Conservation (phyloP, 148 eudicot species). For the Nepenthes gracilis region DNA sequence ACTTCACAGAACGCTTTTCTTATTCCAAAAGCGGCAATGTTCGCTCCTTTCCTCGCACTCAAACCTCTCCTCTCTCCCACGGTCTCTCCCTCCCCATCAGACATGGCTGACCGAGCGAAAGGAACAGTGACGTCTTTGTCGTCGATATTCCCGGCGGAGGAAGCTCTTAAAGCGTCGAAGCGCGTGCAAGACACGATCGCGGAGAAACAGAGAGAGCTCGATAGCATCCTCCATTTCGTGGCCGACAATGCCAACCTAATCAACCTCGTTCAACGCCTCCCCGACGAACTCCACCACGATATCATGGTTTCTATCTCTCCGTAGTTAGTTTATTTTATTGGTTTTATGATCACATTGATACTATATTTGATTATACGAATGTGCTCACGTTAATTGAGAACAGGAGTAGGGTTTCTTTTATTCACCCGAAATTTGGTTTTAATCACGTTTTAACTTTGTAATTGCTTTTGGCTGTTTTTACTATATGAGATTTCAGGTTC, state of each 20-base stretch:
- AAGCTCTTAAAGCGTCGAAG: conserved; percentile 52
- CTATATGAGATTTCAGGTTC: conserved; percentile 41
- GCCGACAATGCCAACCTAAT: conserved; percentile 52
- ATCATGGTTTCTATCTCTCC: conserved; percentile 36
- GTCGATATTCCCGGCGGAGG: conserved; percentile 47
- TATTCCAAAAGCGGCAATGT: no score
- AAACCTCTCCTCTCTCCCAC: no score
- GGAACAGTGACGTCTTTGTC: conserved; percentile 72
- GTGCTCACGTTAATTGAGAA: no score
- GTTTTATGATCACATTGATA: background rate
- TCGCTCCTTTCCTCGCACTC: no score
- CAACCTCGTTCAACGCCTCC: conserved; percentile 67
- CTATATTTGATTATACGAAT: no score
- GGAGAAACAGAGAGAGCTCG: conserved; percentile 35
- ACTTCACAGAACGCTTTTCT: no score
- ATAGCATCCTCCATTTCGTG: conserved; percentile 26
- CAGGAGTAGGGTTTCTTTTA: no score
- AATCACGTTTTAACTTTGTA: background rate
- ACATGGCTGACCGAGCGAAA: conserved; percentile 8
- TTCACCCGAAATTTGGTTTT: no score
- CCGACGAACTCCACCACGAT: conserved; percentile 71
- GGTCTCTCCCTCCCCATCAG: no score
- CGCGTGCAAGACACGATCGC: conserved; percentile 40
- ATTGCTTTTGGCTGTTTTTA: conserved; percentile 1
- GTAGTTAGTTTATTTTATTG: background rate